Evolutionary conservation across 495 filamentous ascomycete species (phyloP).

Genomic region (Penicillium longicatenatum): DNA sequence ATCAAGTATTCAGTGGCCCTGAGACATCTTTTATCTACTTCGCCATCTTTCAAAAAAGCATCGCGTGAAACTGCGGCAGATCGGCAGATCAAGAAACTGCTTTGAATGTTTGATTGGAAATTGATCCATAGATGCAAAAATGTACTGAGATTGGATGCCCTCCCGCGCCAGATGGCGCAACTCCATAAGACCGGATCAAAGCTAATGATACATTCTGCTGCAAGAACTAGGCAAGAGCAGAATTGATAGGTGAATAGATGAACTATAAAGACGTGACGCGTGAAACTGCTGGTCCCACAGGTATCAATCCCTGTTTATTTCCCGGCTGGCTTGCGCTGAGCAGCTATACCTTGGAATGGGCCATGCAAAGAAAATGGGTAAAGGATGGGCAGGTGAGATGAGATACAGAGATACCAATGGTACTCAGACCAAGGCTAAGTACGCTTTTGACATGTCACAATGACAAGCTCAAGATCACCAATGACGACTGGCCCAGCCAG

Average conservation of each 20-base stretch:
- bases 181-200: constrained; percentile 21
- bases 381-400: background rate
- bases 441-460: background rate
- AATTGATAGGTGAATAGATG: constrained; percentile 8
- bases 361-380: constrained; percentile 3
- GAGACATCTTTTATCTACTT: background rate
- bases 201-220: constrained; percentile 25
- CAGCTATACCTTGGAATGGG: constrained; percentile 13
- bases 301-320: constrained; percentile 5
- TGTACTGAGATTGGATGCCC: constrained; percentile 17
- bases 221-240: constrained; percentile 10
- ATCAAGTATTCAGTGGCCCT: background rate
- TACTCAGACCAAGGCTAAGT: background rate
- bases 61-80: background rate
- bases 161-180: constrained; percentile 27
- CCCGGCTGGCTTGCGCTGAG: constrained; percentile 7
- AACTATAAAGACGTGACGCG: background rate
- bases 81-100: background rate
- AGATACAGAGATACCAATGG: background rate
- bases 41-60: background rate
- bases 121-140: constrained; percentile 16
- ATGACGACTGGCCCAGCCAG: constrained; percentile 10
- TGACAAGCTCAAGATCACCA: constrained; percentile 4
- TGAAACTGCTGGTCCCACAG: constrained; percentile 5
- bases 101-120: background rate